These are phyloP conservation scores for Beauveria australis DNA, from an alignment of 2,329 filamentous ascomycete genomes.

Conservation along the genomic window DNA sequence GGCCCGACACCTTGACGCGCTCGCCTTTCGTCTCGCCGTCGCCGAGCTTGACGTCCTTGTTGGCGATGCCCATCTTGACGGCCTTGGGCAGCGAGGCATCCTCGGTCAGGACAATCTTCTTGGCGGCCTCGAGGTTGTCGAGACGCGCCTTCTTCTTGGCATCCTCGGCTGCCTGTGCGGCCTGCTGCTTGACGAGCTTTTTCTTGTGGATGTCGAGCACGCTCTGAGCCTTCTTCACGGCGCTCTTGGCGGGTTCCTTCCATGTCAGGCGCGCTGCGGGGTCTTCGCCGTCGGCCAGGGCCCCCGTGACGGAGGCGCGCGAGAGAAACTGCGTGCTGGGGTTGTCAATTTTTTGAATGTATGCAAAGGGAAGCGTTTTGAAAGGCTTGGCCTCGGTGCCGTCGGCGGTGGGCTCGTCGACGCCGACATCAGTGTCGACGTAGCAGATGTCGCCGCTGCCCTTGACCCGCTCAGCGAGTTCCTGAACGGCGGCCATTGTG, in stretches of 20 bases:
- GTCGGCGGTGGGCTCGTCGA: constrained; percentile 57
- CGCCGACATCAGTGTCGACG: constrained; percentile 72
- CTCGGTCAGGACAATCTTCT: constrained; percentile 63
- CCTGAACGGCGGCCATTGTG: constrained; percentile 34
- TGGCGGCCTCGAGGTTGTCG: constrained; percentile 62
- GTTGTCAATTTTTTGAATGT: constrained; percentile 58
- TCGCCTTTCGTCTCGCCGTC: constrained; percentile 54
- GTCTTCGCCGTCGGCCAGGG: constrained; percentile 55
- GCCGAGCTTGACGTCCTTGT: constrained; percentile 56
- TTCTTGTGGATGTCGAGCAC: constrained; percentile 70
- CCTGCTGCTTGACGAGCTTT: constrained; percentile 72
- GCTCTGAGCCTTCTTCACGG: constrained; percentile 75
- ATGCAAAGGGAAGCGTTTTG: constrained; percentile 73
- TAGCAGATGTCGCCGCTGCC: constrained; percentile 47
- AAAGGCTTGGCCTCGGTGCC: constrained; percentile 69
- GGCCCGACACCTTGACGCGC: constrained; percentile 70
- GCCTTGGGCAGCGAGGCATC: constrained; percentile 66
- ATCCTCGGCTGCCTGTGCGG: constrained; percentile 62
- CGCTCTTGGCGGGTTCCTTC: constrained; percentile 77
- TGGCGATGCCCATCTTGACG: constrained; percentile 66
- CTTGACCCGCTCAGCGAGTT: constrained; percentile 44
- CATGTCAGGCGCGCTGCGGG: constrained; percentile 57
- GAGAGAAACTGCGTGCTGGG: constrained; percentile 55
- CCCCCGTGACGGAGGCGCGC: constrained; percentile 57
- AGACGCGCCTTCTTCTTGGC: constrained; percentile 64